Evolutionary conservation across 495 filamentous ascomycete species (phyloP), one percentile per base, ranked within the genome.

Genomic region (Penicillium pulvis): DNA sequence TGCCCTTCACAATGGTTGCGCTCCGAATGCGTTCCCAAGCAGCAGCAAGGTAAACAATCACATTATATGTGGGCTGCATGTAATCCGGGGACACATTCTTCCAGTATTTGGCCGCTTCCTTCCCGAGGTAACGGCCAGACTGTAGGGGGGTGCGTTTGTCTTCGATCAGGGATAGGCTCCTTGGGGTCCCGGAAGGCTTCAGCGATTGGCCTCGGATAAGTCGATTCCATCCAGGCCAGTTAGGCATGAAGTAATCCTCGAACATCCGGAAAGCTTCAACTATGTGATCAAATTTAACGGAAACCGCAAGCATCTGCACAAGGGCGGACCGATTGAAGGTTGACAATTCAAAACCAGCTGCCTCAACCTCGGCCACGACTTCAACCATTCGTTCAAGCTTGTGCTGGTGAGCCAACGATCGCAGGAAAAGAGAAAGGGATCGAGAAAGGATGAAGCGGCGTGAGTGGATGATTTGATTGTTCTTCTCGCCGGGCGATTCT

Each of bases 231-330:
- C 89, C 89, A 3, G 79, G 79, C 81, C 90, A 95, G 44, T 82
- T 76, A 6, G 82, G 83, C 83, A 93, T 92, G 55, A 96, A 84
- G 33, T 85, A 79, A 12, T 74, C 59, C 72, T 96, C 92, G 73
- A 88, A 92, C 20, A 84, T 61, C 31, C 65, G 52, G 67, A 94
- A 94, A 41, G 91, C 90, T 24, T 75, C 63, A 4, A 74, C 4
- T 39, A 72, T 67, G 26, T 81, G 68, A 11, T 58, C 53, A 11
- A 47, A 47, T 8, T 63, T 50, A 4, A 72, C 66, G 3, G 80
- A 84, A 30, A 64, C 65, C 1, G 81, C 74, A 51, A 86, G 75
- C 55, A 77, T 61, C 56, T 81, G 75, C 19, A 85, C 68, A 43
- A 81, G 79, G 16, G 69, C 75, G 30, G 76, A 77, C 77, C 83